These are phyloP conservation scores for Candida ovalis DNA, from an alignment of 805 yeast genomes.

Conservation along the genomic window DNA sequence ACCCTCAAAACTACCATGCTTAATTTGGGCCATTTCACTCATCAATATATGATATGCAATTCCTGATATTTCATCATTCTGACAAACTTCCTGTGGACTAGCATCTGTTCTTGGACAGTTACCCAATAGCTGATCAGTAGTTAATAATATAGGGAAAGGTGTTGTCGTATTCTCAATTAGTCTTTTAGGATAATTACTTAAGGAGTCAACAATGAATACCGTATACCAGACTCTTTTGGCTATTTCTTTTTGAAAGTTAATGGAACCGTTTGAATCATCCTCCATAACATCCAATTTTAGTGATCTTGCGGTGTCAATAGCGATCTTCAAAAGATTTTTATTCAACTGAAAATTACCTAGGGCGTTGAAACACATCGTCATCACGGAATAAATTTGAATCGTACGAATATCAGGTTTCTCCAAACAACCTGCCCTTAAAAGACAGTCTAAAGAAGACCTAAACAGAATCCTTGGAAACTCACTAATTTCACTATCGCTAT, in stretches of 20 bases:
- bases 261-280: neutral
- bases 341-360: constrained; percentile 23
- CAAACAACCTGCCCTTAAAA: constrained; percentile 20
- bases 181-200: constrained; percentile 24
- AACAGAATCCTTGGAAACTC: constrained; percentile 19
- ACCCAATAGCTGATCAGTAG: constrained; percentile 12
- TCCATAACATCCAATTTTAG: constrained; percentile 12
- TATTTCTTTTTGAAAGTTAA: constrained; percentile 18
- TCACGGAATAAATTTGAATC: constrained; percentile 21
- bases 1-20: constrained; percentile 18
- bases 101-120: constrained; percentile 1
- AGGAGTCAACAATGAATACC: constrained; percentile 22
- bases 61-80: constrained; percentile 19
- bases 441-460: constrained; percentile 20
- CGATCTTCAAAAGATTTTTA: constrained; percentile 15
- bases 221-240: constrained; percentile 24
- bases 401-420: constrained; percentile 23
- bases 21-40: constrained; percentile 18
- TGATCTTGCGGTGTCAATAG: constrained; percentile 18
- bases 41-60: constrained; percentile 19
- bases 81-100: constrained; percentile 5
- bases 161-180: constrained; percentile 17
- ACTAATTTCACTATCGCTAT: constrained; percentile 7
- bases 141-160: constrained; percentile 19
- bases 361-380: constrained; percentile 23